Conservation (phyloP, 2,329 filamentous ascomycete genomes). For the Colletotrichum neosansevieriae region DNA sequence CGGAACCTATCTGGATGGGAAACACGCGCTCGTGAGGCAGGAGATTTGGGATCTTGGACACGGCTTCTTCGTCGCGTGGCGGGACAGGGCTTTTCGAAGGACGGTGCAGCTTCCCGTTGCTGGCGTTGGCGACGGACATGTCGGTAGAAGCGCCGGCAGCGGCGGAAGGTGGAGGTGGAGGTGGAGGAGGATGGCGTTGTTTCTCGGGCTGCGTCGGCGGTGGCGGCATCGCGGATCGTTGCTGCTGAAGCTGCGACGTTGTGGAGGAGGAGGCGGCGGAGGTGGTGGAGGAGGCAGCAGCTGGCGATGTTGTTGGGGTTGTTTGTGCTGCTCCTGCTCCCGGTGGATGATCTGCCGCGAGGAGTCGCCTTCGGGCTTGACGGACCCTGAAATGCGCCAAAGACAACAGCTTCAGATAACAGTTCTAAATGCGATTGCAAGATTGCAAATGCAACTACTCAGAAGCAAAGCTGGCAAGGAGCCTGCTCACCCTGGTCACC, state of each 20-base stretch:
- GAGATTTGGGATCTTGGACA: conserved; percentile 65
- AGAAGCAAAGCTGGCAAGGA: conserved; percentile 29
- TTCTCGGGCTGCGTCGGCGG: neutral
- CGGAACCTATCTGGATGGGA: conserved; percentile 78
- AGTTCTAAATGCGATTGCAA: neutral
- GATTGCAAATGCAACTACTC: neutral
- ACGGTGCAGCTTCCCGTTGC: conserved; percentile 23
- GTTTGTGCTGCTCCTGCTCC: neutral
- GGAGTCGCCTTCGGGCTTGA: conserved; percentile 10
- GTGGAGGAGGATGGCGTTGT: neutral
- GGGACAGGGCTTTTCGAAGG: conserved; percentile 39
- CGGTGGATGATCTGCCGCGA: neutral
- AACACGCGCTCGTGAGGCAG: conserved; percentile 80
- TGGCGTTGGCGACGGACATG: conserved; percentile 30
- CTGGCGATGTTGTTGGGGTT: neutral
- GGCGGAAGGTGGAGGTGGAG: neutral
- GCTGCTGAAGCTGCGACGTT: conserved; percentile 3
- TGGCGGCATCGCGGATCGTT: neutral
- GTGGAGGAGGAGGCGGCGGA: conserved; percentile 5
- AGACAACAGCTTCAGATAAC: conserved; percentile 13
- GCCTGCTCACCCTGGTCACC: conserved; percentile 19
- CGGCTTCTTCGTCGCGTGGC: conserved; percentile 47
- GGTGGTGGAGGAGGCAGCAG: conserved; percentile 2
- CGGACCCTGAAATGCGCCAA: conserved; percentile 13
- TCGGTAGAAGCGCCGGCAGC: conserved; percentile 18